phyloP scores from a whole-genome alignment of 106 monocot species.

The Dendrobium officinale region DNA sequence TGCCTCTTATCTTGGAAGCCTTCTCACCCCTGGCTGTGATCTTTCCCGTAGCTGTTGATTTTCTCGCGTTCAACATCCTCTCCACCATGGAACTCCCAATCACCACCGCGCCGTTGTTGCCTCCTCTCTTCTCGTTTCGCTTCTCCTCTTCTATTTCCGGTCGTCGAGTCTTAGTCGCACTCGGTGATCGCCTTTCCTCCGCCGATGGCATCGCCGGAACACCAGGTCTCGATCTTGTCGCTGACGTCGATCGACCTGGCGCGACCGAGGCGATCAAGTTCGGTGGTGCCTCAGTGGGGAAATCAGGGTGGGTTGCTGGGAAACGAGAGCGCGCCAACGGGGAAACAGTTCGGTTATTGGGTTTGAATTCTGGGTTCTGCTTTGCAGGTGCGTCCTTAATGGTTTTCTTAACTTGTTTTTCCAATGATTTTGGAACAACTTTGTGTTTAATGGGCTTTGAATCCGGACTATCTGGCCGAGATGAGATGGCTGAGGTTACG shows the following conservation, averaged over 20 bases:
- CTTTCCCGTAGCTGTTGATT: neutral
- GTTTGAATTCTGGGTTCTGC: constrained; percentile 2
- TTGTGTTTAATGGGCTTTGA: constrained; percentile 2
- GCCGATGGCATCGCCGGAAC: neutral
- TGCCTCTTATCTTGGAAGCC: constrained; percentile 1
- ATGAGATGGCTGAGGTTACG: constrained; percentile 10
- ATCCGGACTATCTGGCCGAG: constrained; percentile 17
- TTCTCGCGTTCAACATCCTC: constrained; percentile 16
- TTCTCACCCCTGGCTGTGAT: neutral
- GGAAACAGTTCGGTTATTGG: constrained; percentile 4
- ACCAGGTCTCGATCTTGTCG: constrained; percentile 9
- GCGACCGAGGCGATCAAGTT: constrained; percentile 16
- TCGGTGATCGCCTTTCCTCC: constrained; percentile 14
- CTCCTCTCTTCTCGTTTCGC: neutral
- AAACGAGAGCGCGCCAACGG: neutral
- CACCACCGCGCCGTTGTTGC: neutral
- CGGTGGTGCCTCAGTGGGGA: constrained; percentile 16
- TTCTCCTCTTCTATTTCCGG: too few relatives aligned
- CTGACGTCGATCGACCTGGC: neutral
- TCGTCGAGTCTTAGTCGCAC: constrained; percentile 4
- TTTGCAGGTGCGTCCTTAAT: neutral
- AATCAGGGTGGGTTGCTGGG: neutral
- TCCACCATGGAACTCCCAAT: constrained; percentile 17
- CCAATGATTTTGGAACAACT: neutral
- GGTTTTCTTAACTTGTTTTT: neutral